These are phyloP conservation scores for Calonectria pauciramosa DNA, from an alignment of 2,329 filamentous ascomycete species.

Conservation along the genomic window DNA sequence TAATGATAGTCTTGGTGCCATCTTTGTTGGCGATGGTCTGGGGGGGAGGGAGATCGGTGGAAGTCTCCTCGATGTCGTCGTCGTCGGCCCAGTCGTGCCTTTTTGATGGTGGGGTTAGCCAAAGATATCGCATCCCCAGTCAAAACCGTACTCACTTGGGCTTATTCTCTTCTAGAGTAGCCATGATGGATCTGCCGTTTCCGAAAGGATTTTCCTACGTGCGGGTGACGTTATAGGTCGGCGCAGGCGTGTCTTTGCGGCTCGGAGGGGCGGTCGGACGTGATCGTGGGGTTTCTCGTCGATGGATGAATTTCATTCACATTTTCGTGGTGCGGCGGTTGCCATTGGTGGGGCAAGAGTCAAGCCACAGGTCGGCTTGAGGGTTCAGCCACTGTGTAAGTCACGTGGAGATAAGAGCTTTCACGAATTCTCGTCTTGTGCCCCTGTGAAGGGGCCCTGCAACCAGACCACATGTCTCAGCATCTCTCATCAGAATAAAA, in stretches of 20 bases:
- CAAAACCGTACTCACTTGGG: constrained; percentile 52
- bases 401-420: constrained; percentile 46
- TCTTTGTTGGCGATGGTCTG: constrained; percentile 98
- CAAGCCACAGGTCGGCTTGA: constrained; percentile 45
- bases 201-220: constrained; percentile 30
- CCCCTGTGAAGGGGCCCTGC: not conserved
- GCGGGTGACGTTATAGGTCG: constrained; percentile 31
- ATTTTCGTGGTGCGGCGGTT: constrained; percentile 57
- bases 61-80: constrained; percentile 85
- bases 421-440: not conserved
- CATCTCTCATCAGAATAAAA: not conserved
- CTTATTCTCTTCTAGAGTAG: constrained; percentile 55
- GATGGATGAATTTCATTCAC: constrained; percentile 54
- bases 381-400: constrained; percentile 11
- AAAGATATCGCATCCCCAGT: constrained; percentile 39
- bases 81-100: constrained; percentile 94
- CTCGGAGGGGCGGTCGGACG: constrained; percentile 43
- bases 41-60: constrained; percentile 80
- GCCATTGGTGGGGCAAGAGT: constrained; percentile 50
- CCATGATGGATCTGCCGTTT: constrained; percentile 52
- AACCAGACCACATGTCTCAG: not conserved
- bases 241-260: constrained; percentile 40
- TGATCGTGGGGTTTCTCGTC: constrained; percentile 56
- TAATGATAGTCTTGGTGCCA: constrained; percentile 95
- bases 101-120: constrained; percentile 57